A percentile compares a stretch with the other conserved stretches of the same genome.
These are phyloP conservation scores for Fusarium sp. DNA, from an alignment of 2,329 filamentous ascomycete species.

Conservation along the genomic window DNA sequence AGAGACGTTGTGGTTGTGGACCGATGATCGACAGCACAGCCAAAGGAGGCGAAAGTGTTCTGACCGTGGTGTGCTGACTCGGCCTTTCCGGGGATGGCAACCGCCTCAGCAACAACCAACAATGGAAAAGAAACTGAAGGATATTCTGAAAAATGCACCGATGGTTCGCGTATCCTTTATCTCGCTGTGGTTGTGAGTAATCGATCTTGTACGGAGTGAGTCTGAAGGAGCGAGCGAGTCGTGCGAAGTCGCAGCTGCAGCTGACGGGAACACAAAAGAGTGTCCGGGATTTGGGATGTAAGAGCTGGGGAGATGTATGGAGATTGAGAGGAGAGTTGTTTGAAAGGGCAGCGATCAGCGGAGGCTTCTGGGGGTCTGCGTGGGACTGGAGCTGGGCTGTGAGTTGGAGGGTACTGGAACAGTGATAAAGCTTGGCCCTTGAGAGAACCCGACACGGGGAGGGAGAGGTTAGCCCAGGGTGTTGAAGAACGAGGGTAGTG, in stretches of 20 bases:
- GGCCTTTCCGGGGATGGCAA: constrained; percentile 22
- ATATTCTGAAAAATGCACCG: background rate
- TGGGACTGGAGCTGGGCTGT: constrained; percentile 19
- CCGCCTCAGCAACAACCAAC: background rate
- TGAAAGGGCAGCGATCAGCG: constrained; percentile 37
- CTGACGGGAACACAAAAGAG: constrained; percentile 17
- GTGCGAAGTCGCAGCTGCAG: constrained; percentile 29
- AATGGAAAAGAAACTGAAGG: background rate
- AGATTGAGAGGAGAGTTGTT: constrained; percentile 27
- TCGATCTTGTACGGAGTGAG: background rate
- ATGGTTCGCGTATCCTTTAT: background rate
- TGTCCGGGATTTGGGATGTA: constrained; percentile 28
- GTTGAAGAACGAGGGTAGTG: background rate
- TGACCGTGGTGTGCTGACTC: constrained; percentile 33
- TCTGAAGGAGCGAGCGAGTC: constrained; percentile 13
- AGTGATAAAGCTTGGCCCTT: constrained; percentile 32
- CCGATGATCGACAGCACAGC: constrained; percentile 39
- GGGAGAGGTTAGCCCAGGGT: background rate
- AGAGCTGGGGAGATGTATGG: constrained; percentile 32
- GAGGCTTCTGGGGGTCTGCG: constrained; percentile 18
- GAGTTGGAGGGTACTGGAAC: constrained; percentile 1
- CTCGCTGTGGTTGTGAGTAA: constrained; percentile 3
- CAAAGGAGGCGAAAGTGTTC: constrained; percentile 36
- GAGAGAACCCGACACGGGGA: constrained; percentile 23
- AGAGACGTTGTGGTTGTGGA: constrained; percentile 34